phyloP scores from a whole-genome alignment of 768 basidiomycete species.

The Fomitopsis pulvina region DNA sequence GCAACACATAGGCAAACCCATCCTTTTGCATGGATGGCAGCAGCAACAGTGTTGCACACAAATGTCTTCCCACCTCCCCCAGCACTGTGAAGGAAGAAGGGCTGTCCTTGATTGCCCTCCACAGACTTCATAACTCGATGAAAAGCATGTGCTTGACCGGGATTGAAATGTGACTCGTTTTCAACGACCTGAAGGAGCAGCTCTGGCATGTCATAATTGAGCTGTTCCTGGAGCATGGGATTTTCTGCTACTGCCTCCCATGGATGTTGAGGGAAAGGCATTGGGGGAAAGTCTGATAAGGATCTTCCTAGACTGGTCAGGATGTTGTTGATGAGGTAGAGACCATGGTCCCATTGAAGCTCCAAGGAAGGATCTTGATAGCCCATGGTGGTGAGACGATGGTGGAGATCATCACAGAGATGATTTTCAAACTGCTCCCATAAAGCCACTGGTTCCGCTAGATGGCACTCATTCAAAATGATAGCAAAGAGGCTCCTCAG shows the following conservation, averaged over 20 bases:
- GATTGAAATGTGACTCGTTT: constrained; percentile 9
- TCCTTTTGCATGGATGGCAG: constrained; percentile 19
- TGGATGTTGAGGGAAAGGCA: constrained; percentile 24
- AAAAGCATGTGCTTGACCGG: constrained; percentile 13
- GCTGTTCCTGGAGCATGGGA: constrained; percentile 27
- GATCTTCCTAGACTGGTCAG: constrained; percentile 18
- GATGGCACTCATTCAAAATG: constrained; percentile 26
- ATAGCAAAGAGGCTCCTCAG: constrained; percentile 34
- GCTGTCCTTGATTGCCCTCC: constrained; percentile 4
- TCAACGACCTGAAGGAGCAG: background rate
- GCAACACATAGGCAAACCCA: constrained; percentile 40
- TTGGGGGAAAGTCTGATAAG: constrained; percentile 21
- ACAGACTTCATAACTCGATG: constrained; percentile 15
- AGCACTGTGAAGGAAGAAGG: constrained; percentile 37
- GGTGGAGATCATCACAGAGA: constrained; percentile 37
- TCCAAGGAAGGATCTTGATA: constrained; percentile 22
- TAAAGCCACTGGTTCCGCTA: constrained; percentile 26
- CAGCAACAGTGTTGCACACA: constrained; percentile 32
- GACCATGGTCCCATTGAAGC: constrained; percentile 34
- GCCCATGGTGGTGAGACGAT: constrained; percentile 13
- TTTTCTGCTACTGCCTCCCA: constrained; percentile 24
- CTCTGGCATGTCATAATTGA: constrained; percentile 18
- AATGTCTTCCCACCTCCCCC: constrained; percentile 43
- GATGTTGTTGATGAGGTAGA: constrained; percentile 30
- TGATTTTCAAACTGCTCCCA: constrained; percentile 30